These are phyloP conservation scores for Monilinia polystroma DNA, from an alignment of 2,329 filamentous ascomycete genomes.

Conservation along the genomic window DNA sequence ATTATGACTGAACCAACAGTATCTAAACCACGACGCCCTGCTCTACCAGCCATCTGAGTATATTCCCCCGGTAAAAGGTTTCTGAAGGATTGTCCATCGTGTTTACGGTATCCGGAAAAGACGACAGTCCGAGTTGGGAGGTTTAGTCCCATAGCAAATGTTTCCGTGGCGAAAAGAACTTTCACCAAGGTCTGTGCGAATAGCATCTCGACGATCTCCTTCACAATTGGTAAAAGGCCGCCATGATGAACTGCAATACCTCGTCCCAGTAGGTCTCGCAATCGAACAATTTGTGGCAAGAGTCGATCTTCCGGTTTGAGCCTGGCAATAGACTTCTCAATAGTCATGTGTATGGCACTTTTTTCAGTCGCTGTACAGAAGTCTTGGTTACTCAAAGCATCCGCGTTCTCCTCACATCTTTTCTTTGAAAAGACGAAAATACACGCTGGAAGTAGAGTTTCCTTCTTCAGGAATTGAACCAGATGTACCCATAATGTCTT, in stretches of 20 bases:
- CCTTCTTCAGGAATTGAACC: constrained; percentile 85
- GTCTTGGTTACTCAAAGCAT: constrained; percentile 91
- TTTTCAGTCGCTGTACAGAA: constrained; percentile 93
- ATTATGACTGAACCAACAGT: constrained; percentile 93
- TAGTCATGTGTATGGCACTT: constrained; percentile 95
- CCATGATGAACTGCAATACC: constrained; percentile 97
- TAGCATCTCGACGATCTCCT: constrained; percentile 94
- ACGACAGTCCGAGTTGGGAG: constrained; percentile 94
- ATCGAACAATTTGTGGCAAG: constrained; percentile 86
- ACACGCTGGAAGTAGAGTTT: constrained; percentile 83
- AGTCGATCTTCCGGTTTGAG: constrained; percentile 85
- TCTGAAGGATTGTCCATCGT: constrained; percentile 88
- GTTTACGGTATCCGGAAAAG: constrained; percentile 95
- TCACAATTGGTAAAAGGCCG: constrained; percentile 90
- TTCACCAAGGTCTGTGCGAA: constrained; percentile 96
- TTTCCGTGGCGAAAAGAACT: constrained; percentile 95
- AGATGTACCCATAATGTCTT: constrained; percentile 96
- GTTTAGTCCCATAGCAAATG: constrained; percentile 97
- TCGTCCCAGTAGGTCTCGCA: constrained; percentile 79
- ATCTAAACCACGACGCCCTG: constrained; percentile 88
- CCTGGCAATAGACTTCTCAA: constrained; percentile 89
- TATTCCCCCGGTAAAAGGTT: constrained; percentile 94
- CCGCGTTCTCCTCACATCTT: constrained; percentile 93
- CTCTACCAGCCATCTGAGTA: constrained; percentile 96
- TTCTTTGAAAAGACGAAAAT: constrained; percentile 99